Base-by-base conservation (phyloP, 2,329 filamentous ascomycete species). In the Phyllosticta citrichinensis region DNA sequence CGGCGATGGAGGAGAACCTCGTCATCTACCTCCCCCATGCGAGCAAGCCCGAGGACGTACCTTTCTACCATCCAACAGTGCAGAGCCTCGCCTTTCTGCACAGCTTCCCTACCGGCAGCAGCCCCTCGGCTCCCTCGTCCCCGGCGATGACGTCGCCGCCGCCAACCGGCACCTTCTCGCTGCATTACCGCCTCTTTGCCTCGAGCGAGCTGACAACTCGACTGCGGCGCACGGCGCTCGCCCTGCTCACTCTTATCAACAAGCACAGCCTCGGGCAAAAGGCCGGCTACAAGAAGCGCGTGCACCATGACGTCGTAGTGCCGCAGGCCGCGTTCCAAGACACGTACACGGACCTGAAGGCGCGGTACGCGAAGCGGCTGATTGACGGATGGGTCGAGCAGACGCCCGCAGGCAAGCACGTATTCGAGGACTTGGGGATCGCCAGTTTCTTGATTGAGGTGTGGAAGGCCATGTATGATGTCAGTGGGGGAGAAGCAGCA, bases 401-500 rank as follows among this genome's bases (percentile, higher is more conserved):
- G 57, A 97, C 92, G 0, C 91, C 96, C 70, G 89, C 92, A 0
- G 79, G 79, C 17, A 99, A 97, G 72, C 92, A 97, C 70, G 91
- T 97, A 2, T 97, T 97, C 73, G 94, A 99, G 71, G 93, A 97
- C 70, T 76, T 99, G 20, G 83, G 85, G 3, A 97, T 99, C 64
- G 89, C 93, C 0, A 89, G 93, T 0, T 99, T 97, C 68, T 77
- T 97, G 57, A 89, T 97, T 25, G 92, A 97, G 76, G 77, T 97
- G 2, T 99, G 94, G 94, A 76, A 78, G 12, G 84, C 87, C 62
- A 93, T 96, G 86, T 97, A 97, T 71, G 71, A 61, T 40, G 22
- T 53, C 30, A n/a, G 40, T 47, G 40, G 40, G 40, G 53, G 55
- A 33, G 12, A 24, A 20, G 30, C 40, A 14, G 25, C 24, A 52